Evolutionary conservation across 495 filamentous ascomycete genomes (phyloP), one percentile per base, ranked within the genome.

Genomic region (Sphaerosporella brunnea): DNA sequence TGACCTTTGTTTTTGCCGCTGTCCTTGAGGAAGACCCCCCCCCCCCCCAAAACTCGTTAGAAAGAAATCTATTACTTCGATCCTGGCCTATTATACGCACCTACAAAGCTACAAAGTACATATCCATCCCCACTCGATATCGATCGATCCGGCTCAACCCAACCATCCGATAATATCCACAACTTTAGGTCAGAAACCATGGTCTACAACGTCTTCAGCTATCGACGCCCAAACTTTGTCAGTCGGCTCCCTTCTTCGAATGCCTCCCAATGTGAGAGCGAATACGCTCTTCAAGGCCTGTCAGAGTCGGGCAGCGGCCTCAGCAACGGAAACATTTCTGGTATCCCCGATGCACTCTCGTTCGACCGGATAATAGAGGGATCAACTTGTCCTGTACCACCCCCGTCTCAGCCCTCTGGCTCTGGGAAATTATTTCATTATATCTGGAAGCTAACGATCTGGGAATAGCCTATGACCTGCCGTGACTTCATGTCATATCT

Each of bases 401-500:
- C n/a, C 23, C 44, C 21, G n/a, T n/a, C 23, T 40, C 36, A 9
- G 35, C 8, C 18, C 25, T 37, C 42, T 8, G 18, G 28, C 2
- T 51, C 28, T 23, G 0, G 36, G 20, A 23, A 16, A 48, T 28
- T 20, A 35, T 34, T 11, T 28, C 24, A 35, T 34, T 11, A 13
- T 37, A 43, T 10, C 7, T 19, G 23, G 41, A 23, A 45, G 23
- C 30, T 47, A 3, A 0, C 41, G 13, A 51, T 23, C 9, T 13
- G 16, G 26, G 9, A 41, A n/a, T 51, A 85, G 81, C 82, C 82
- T 21, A 74, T 75, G 58, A 84, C 82, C 0, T 56, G 71, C 23
- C 72, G 79, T 23, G 81, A 87, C 52, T 85, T 87, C 59, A 80
- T 84, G 76, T 79, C 82, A 63, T 87, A 83, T 56, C 67, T 84